Evolutionary conservation across 208 protist genomes (phyloP).

Genomic region (Leptomonas pyrrhocoris): DNA sequence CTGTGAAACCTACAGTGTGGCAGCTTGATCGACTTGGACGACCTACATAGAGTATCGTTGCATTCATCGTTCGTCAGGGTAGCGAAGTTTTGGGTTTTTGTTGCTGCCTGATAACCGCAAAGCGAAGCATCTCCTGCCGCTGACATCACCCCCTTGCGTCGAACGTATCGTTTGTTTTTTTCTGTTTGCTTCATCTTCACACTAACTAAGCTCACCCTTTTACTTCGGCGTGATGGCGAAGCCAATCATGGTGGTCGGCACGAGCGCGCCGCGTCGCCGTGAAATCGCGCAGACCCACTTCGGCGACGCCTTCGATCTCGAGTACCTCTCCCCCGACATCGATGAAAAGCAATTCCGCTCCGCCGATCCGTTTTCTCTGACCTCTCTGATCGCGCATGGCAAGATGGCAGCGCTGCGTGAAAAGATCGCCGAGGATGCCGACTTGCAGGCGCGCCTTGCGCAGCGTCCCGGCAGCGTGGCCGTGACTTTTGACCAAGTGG

Average conservation of each 20-base stretch:
- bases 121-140: too few species aligned
- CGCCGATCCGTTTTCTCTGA: constrained; percentile 58
- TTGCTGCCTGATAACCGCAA: too few species aligned
- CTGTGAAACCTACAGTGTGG: too few species aligned
- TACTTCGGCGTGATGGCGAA: constrained; percentile 5
- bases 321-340: constrained; percentile 79
- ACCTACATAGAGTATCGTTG: too few species aligned
- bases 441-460: constrained; percentile 15
- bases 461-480: constrained; percentile 42
- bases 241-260: constrained; percentile 78
- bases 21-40: too few species aligned
- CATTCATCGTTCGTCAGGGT: too few species aligned
- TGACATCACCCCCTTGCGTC: too few species aligned
- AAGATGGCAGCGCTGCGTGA: constrained; percentile 42
- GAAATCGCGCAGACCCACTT: constrained; percentile 47
- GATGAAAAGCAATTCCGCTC: constrained; percentile 77
- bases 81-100: too few species aligned
- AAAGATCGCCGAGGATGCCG: constrained; percentile 14
- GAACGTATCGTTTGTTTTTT: not conserved
- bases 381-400: constrained; percentile 42
- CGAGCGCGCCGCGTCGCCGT: constrained; percentile 57
- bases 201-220: not conserved
- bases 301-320: constrained; percentile 39
- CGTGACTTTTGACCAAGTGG: constrained; percentile 88
- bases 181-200: not conserved